Evolutionary conservation across 2,329 filamentous ascomycete species (phyloP), one percentile per base, ranked within the genome.

Genomic region (Kalmusia sp.): DNA sequence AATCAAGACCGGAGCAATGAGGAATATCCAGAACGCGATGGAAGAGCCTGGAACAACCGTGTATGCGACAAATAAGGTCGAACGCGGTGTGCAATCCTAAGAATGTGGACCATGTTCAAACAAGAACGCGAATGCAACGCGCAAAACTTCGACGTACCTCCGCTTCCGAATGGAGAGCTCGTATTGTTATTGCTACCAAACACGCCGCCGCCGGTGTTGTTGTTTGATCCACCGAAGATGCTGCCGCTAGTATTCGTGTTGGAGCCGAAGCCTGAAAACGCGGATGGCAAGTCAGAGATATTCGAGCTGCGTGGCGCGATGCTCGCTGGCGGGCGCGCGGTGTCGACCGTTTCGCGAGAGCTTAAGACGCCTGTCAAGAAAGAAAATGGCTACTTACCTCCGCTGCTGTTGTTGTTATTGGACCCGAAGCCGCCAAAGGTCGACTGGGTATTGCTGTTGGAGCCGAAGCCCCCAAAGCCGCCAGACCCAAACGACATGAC

Each of bases 401-500:
- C 71, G 30, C 39, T 62, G 58, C 69, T 74, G 51, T 63, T 67
- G 61, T 60, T 65, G 50, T 63, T 67, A 43, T 61, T 73, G 39
- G 75, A 63, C 22, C 78, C 78, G 67, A 80, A 80, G 50, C 76
- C 77, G 52, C 68, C 77, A 66, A 71, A 72, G 57, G 61, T 59
- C 46, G 59, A 62, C 59, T 67, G 62, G 50, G 25, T 43, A 15
- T 74, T 71, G 55, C 69, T 69, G 55, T 68, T 75, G 46, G 76
- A 69, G 61, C 78, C 78, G 65, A 80, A 81, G 65, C 78, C 78
- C 61, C 67, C 69, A 51, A 71, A 72, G 50, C 65, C 69, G 55
- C 76, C 62, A 63, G 74, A 87, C 38, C 84, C 85, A 62, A 89
- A 89, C 52, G 70, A 71, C 70, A 74, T 72, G 40, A 52, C 71